Conservation (phyloP, 2,329 filamentous ascomycete genomes). For the Tolypocladium amazonense region DNA sequence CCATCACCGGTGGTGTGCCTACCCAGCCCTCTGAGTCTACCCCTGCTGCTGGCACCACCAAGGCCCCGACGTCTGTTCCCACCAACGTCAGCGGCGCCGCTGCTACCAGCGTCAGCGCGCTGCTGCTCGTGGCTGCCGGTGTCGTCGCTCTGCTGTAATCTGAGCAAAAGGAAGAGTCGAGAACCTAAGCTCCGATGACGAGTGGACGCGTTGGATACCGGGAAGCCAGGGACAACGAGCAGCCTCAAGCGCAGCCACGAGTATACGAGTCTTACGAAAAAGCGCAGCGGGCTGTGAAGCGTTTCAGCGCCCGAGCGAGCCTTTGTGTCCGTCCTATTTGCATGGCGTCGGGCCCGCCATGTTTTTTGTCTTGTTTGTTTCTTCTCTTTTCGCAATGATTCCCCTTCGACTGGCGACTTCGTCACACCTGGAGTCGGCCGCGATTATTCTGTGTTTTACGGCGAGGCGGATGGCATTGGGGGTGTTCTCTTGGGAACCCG, state of each 20-base stretch:
- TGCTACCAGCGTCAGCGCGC: conserved; percentile 21
- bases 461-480: neutral
- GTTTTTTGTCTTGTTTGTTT: conserved; percentile 4
- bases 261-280: conserved; percentile 21
- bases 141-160: conserved; percentile 24
- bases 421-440: neutral
- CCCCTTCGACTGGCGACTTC: conserved; percentile 8
- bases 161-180: neutral
- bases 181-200: conserved; percentile 8
- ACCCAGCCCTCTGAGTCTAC: conserved; percentile 11
- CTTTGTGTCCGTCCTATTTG: conserved; percentile 10
- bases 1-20: conserved; percentile 13
- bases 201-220: conserved; percentile 12
- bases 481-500: conserved; percentile 5
- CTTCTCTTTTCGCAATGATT: conserved; percentile 7
- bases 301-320: neutral
- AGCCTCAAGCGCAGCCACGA: conserved; percentile 18
- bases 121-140: conserved; percentile 24
- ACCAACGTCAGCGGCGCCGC: conserved; percentile 17
- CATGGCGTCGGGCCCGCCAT: conserved; percentile 4
- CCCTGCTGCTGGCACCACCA: conserved; percentile 6
- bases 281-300: conserved; percentile 2
- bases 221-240: conserved; percentile 5
- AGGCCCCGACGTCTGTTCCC: conserved; percentile 8
- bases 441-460: conserved; percentile 10